Evolutionary conservation across 768 basidiomycete species (phyloP), one percentile per base, ranked within the genome.

Genomic region (Boletus reticuloceps): DNA sequence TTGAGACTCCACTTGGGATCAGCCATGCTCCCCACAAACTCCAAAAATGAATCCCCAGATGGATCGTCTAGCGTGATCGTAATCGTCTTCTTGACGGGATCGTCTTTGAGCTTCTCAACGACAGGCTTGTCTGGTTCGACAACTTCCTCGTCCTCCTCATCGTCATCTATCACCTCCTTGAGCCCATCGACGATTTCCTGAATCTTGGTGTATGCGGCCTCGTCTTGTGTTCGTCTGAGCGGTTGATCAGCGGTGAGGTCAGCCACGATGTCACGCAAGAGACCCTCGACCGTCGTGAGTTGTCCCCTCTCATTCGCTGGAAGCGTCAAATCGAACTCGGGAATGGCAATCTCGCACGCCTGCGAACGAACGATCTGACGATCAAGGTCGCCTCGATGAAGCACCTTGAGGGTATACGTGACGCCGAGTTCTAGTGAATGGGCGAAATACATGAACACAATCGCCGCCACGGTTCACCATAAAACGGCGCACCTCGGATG

Each of bases 231-330:
- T 34, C 83, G 78, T 39, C 97, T 83, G 11, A 98, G 72, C 0
- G 93, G 89, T 65, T 98, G 96, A 56, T 93, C 89, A 54, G 79
- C 74, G 56, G 77, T 78, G 39, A 98, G 81, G 74, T 98, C 96
- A 0, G 85, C 73, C 31, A 90, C 75, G 41, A 94, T 84, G 60
- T 96, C 87, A 27, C 87, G 81, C 32, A 99, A 73, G 59, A 98
- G 82, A 37, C 97, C 96, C 70, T 99, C 97, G 46, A 98, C 82
- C 3, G 94, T 99, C n/a, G 96, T 98, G 13, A 99, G 82, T 66
- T 97, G 94, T 11, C 96, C 96, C 16, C 91, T 84, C 11, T 85
- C 83, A 1, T 66, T 66, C 7, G 90, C 77, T 0, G 97, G 97
- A 31, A 99, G 89, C 3, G 93, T 96, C 57, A 99, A 80, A 61